Base-by-base conservation (phyloP, 2,329 filamentous ascomycete genomes). In the Ceratocystis variospora region DNA sequence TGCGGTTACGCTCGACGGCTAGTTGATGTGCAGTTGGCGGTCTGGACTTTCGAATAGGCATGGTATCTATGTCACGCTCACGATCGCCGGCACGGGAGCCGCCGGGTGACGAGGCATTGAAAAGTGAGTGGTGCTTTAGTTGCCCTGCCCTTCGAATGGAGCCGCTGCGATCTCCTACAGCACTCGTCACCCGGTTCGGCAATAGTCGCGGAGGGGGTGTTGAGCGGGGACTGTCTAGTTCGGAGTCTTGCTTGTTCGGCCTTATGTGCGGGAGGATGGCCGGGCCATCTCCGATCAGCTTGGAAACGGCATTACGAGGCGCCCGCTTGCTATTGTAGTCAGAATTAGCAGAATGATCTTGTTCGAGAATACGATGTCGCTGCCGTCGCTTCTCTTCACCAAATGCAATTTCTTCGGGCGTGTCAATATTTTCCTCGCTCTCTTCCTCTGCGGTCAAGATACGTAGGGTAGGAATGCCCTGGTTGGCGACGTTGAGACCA, bases 11-110 rank as follows among this genome's bases (percentile, higher is more conserved):
- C 74, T 91, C 88, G 0, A 94, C 87, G 0, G 89, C 89, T 48
- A 91, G 78, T 75, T 94, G 89, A 74, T 94, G 89, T 45, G 88
- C 87, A 0, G 89, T 94, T 0, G 90, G 83, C 2, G 89, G 89
- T 0, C 89, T 82, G 7, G 87, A 85, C 72, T 90, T 86, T 67
- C 83, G 78, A 22, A 79, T 78, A 46, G 80, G 77, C n/a, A 82
- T 79, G 15, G 79, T 79, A 31, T 68, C 66, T 12, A 53, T 31
- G 15, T 62, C 66, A n/a, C 66, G 63, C 10, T 68, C 66, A 67
- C 86, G 84, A 15, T 81, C 78, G 22, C 80, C 75, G 19, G 81
- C 76, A 25, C 80, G 79, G 67, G 79, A 78, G 41, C 77, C 80
- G 53, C 78, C 81, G 5, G 84, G 84, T 1, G 84, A 86, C 0